Conservation (phyloP, 208 protist species). For the Plasmodiophora brassicae region DNA sequence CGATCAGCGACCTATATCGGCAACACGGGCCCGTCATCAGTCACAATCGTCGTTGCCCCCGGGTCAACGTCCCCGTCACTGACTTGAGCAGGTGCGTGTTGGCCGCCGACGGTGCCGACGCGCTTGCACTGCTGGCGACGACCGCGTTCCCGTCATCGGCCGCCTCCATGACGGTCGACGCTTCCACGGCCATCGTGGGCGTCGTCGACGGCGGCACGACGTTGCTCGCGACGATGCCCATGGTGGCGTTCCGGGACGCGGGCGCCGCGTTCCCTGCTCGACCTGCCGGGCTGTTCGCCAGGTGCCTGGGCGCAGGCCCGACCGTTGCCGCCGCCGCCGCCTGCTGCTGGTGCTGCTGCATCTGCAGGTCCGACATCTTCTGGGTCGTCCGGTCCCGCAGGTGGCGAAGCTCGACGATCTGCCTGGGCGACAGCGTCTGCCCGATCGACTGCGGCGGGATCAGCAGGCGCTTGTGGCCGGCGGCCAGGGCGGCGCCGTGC, state of each 20-base stretch:
- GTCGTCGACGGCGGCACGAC: not conserved
- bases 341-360: too few relatives aligned
- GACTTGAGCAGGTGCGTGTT: not conserved
- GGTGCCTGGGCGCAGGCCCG: not conserved
- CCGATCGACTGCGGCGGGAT: not conserved
- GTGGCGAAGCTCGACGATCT: constrained; percentile 19
- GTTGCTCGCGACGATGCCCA: not conserved
- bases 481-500: not conserved
- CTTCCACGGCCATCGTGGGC: not conserved
- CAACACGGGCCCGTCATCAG: too few relatives aligned
- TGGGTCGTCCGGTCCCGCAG: not conserved
- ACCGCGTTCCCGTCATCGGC: not conserved
- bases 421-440: not conserved
- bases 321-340: not conserved
- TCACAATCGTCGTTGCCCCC: too few relatives aligned
- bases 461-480: not conserved
- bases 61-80: too few relatives aligned
- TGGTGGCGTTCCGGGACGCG: not conserved
- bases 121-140: too few relatives aligned
- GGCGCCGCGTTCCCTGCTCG: not conserved
- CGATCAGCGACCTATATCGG: not conserved
- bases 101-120: too few relatives aligned
- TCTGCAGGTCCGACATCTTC: not conserved
- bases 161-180: not conserved
- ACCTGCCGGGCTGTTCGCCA: not conserved